Percentiles rank a stretch among this genome's conserved stretches.
These are phyloP conservation scores for Sonneratia caseolaris DNA, from an alignment of 345 rosid genomes.

Conservation along the genomic window DNA sequence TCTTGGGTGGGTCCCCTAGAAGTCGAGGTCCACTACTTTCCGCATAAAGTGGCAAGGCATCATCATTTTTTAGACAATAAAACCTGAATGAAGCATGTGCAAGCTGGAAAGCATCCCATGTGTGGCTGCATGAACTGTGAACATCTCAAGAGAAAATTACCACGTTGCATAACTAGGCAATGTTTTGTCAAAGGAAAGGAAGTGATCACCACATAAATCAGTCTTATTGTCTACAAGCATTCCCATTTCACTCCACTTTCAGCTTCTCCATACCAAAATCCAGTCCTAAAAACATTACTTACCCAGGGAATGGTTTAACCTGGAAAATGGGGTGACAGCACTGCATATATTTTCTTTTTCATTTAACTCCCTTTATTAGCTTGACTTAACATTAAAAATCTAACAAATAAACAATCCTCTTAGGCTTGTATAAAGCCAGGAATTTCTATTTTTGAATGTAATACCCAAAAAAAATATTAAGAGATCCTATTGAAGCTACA, in stretches of 20 bases:
- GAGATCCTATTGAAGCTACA: not conserved
- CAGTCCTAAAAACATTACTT: not conserved
- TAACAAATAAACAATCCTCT: not conserved
- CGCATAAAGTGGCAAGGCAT: slow-evolving; percentile 25
- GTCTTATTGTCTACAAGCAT: not conserved
- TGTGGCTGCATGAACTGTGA: slow-evolving; percentile 84
- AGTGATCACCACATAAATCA: not conserved
- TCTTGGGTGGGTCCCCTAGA: slow-evolving; percentile 91
- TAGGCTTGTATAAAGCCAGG: not conserved
- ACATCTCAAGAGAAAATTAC: slow-evolving; percentile 3
- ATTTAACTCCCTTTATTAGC: not conserved
- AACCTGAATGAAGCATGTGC: slow-evolving; percentile 83
- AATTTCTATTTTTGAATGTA: not conserved
- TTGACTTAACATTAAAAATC: not conserved
- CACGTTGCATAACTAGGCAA: not conserved
- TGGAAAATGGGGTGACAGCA: not conserved
- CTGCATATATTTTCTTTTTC: not conserved
- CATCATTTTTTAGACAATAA: slow-evolving; percentile 45
- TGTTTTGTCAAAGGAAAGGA: not conserved
- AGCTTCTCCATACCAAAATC: not conserved
- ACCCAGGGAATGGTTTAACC: not conserved
- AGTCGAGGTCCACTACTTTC: slow-evolving; percentile 52
- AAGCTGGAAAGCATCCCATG: slow-evolving; percentile 87
- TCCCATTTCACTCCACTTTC: not conserved
- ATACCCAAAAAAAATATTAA: not conserved